Conservation (phyloP, 2,329 filamentous ascomycete species). For the Emergomyces africanus region DNA sequence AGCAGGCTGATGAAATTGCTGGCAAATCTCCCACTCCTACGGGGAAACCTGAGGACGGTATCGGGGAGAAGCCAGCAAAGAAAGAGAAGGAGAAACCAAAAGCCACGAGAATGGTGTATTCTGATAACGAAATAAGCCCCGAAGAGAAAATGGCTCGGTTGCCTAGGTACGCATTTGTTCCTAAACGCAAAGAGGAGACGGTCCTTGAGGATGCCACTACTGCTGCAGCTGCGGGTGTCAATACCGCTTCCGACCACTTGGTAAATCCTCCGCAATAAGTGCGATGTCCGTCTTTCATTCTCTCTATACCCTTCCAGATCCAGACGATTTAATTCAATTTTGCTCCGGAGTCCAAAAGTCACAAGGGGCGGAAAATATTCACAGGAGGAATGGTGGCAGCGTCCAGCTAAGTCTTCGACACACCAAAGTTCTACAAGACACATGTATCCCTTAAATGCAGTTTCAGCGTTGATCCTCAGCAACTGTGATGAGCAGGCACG, state of each 20-base stretch:
- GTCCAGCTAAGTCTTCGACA: conserved; percentile 12
- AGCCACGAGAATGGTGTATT: conserved; percentile 61
- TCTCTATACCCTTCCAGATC: neutral
- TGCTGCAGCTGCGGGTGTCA: conserved; percentile 21
- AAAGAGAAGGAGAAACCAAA: conserved; percentile 53
- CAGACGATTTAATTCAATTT: neutral
- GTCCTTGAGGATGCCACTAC: conserved; percentile 23
- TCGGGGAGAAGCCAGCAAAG: conserved; percentile 46
- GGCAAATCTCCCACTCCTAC: conserved; percentile 19
- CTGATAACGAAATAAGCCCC: conserved; percentile 64
- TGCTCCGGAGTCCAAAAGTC: neutral
- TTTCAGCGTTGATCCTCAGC: conserved; percentile 11
- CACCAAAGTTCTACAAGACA: conserved; percentile 5
- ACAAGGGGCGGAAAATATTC: neutral
- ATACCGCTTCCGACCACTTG: conserved; percentile 23
- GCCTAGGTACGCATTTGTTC: conserved; percentile 59
- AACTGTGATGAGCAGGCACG: conserved; percentile 8
- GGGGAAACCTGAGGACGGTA: conserved; percentile 29
- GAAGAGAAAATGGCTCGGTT: conserved; percentile 81
- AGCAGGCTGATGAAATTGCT: conserved; percentile 31
- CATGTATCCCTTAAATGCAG: conserved; percentile 1
- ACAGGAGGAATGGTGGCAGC: conserved; percentile 6
- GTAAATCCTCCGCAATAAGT: conserved; percentile 21
- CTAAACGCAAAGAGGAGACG: conserved; percentile 29
- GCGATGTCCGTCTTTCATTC: neutral